Conservation (phyloP, 495 filamentous ascomycete genomes). For the Talaromyces stipitatus region DNA sequence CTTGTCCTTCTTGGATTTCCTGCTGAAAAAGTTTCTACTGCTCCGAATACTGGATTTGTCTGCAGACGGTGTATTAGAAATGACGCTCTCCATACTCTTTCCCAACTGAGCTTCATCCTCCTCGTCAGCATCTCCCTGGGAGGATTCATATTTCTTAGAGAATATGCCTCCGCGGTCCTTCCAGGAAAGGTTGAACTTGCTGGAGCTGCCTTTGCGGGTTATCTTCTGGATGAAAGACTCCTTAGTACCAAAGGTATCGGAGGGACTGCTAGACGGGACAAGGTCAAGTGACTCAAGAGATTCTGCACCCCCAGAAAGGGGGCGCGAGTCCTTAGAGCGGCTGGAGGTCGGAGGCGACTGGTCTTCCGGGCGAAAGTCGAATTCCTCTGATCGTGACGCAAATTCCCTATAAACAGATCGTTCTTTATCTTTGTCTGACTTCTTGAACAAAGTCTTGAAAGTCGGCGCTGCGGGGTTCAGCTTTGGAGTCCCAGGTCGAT, state of each 20-base stretch:
- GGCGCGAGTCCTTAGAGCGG: constrained; percentile 53
- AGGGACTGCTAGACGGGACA: constrained; percentile 56
- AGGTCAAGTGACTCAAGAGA: constrained; percentile 70
- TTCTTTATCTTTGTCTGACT: constrained; percentile 28
- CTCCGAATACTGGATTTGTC: constrained; percentile 37
- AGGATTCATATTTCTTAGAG: constrained; percentile 53
- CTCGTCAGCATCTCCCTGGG: constrained; percentile 38
- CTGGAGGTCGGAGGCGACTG: constrained; percentile 52
- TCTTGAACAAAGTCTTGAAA: constrained; percentile 47
- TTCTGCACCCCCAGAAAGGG: constrained; percentile 56
- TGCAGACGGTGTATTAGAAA: constrained; percentile 33
- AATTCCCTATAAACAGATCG: constrained; percentile 16
- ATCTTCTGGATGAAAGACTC: constrained; percentile 65
- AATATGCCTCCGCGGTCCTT: constrained; percentile 57
- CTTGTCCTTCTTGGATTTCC: constrained; percentile 42
- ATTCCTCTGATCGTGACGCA: constrained; percentile 15
- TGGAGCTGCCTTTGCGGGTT: constrained; percentile 69
- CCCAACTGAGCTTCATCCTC: constrained; percentile 41
- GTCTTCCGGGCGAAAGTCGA: constrained; percentile 37
- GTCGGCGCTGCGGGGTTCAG: constrained; percentile 55
- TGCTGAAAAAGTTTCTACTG: constrained; percentile 42
- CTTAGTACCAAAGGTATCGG: constrained; percentile 51
- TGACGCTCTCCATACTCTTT: constrained; percentile 40
- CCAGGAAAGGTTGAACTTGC: constrained; percentile 69
- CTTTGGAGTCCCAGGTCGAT: constrained; percentile 48